Evolutionary conservation across 2,329 filamentous ascomycete genomes (phyloP).

Genomic region (Pestalotiopsis sp.): DNA sequence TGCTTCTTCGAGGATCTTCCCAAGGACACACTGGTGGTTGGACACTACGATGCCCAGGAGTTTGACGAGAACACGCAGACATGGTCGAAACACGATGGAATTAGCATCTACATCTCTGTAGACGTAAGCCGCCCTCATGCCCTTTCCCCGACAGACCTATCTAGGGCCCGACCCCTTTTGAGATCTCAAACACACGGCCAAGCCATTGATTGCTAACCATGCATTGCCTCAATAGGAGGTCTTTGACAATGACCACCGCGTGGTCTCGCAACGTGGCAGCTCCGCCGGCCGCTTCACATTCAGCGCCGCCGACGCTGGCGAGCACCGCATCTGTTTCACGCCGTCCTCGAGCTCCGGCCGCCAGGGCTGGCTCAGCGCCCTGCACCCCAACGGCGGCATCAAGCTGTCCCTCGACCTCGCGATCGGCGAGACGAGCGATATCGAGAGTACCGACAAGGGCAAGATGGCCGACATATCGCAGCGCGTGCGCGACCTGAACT

Average conservation of each 20-base stretch:
- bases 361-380: constrained; percentile 71
- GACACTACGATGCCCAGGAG: constrained; percentile 86
- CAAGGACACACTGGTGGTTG: constrained; percentile 95
- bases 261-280: constrained; percentile 83
- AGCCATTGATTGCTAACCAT: background rate
- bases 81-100: constrained; percentile 74
- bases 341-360: constrained; percentile 74
- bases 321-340: constrained; percentile 94
- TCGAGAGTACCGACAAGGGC: constrained; percentile 90
- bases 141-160: constrained; percentile 10
- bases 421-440: constrained; percentile 91
- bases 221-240: constrained; percentile 65
- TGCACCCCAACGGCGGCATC: constrained; percentile 73
- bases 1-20: constrained; percentile 99
- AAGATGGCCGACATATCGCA: constrained; percentile 90
- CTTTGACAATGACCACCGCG: constrained; percentile 97
- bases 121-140: constrained; percentile 50
- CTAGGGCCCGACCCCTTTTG: background rate
- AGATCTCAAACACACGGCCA: background rate
- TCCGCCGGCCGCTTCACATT: constrained; percentile 89
- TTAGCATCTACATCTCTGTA: constrained; percentile 88
- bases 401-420: constrained; percentile 86
- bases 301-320: constrained; percentile 89
- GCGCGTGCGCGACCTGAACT: constrained; percentile 88
- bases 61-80: constrained; percentile 70